Conservation (phyloP, 1,284 basidiomycete species). For the Trichosporon inkin region DNA sequence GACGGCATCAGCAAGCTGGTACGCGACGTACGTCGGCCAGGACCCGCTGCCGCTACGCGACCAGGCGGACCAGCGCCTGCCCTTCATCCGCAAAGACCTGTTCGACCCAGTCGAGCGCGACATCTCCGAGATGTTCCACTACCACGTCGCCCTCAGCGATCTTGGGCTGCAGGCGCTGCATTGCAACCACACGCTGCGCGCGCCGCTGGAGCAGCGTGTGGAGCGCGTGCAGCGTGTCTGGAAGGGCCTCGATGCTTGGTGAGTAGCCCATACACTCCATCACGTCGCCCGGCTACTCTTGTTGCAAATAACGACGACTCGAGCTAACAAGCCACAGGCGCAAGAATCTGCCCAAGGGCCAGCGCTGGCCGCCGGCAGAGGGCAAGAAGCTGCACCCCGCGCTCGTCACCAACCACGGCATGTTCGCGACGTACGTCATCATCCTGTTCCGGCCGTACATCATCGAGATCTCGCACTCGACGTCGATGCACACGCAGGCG, state of each 20-base stretch:
- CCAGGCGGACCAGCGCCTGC: constrained; percentile 24
- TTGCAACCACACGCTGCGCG: constrained; percentile 23
- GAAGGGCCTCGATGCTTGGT: constrained; percentile 16
- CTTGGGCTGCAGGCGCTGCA: constrained; percentile 23
- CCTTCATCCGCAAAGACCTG: constrained; percentile 18
- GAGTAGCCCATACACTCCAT: background rate
- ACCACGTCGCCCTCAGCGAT: constrained; percentile 20
- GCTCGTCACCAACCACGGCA: constrained; percentile 24
- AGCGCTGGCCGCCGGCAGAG: constrained; percentile 22
- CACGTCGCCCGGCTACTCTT: background rate
- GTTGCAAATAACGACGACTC: background rate
- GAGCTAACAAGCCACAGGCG: constrained; percentile 15
- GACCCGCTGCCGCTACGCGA: constrained; percentile 20
- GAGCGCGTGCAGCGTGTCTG: constrained; percentile 13
- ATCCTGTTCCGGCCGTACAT: constrained; percentile 29
- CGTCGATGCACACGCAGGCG: constrained; percentile 11
- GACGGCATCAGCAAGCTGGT: constrained; percentile 20
- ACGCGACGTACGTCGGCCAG: constrained; percentile 24
- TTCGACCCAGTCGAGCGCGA: constrained; percentile 9
- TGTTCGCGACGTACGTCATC: constrained; percentile 28
- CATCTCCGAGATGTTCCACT: constrained; percentile 18
- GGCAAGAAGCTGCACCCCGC: constrained; percentile 21
- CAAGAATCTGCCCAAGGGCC: constrained; percentile 15
- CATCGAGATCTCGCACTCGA: constrained; percentile 23
- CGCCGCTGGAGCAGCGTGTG: constrained; percentile 19